phyloP scores from a whole-genome alignment of 352 stramenopile genomes.

The Albugo candida region DNA sequence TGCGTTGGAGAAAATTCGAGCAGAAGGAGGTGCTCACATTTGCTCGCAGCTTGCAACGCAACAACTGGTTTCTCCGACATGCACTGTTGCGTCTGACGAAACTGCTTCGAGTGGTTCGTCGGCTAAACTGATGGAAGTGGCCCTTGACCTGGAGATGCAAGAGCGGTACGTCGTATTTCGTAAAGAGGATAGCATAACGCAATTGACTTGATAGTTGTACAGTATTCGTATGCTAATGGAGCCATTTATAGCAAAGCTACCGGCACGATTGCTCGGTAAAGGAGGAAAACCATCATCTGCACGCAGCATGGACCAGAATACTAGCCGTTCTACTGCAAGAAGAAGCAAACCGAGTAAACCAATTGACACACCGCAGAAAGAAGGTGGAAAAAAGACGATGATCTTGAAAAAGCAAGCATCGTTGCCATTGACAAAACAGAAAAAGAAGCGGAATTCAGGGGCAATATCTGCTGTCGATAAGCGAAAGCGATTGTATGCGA shows the following conservation, averaged over 20 bases:
- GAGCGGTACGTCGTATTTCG: neutral
- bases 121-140: conserved; percentile 20
- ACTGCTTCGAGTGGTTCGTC: neutral
- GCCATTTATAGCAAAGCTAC: conserved; percentile 45
- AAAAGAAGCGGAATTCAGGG: conserved; percentile 16
- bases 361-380: neutral
- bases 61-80: no score
- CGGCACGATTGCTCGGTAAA: conserved; percentile 31
- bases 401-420: conserved; percentile 2
- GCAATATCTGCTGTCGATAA: conserved; percentile 12
- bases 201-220: neutral
- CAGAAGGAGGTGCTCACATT: conserved; percentile 44
- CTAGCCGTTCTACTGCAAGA: conserved; percentile 1
- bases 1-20: conserved; percentile 37
- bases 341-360: conserved; percentile 1
- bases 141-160: neutral
- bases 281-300: conserved; percentile 4
- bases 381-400: conserved; percentile 1
- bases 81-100: no score
- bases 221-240: conserved; percentile 67
- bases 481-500: conserved; percentile 52
- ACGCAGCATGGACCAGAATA: conserved; percentile 1
- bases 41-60: conserved; percentile 18
- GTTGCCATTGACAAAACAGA: conserved; percentile 6
- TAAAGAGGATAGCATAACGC: no score